A percentile compares a stretch with the other conserved stretches of the same genome.
Evolutionary conservation across 805 yeast species (phyloP).

Genomic region (Hermanozyma aechmeae): DNA sequence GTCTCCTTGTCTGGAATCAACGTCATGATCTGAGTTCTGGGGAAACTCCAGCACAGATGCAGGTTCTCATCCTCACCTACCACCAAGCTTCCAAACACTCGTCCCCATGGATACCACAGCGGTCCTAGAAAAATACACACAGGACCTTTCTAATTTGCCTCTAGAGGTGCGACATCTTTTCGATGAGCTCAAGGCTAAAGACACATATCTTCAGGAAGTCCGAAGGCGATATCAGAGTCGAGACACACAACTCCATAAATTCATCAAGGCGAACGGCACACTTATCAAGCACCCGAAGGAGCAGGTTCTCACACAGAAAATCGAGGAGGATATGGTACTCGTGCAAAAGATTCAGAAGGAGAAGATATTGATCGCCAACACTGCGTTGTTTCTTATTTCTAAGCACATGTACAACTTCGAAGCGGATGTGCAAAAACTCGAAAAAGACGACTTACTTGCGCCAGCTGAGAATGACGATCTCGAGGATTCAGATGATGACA

Average conservation of each 20-base stretch:
- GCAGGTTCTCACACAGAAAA: constrained; percentile 50
- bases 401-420: constrained; percentile 70
- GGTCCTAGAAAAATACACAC: constrained; percentile 37
- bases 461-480: constrained; percentile 25
- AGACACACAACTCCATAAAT: constrained; percentile 77
- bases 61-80: not conserved
- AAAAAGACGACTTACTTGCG: constrained; percentile 73
- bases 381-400: constrained; percentile 68
- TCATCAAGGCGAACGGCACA: constrained; percentile 76
- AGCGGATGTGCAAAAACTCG: constrained; percentile 65
- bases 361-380: constrained; percentile 71
- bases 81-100: not conserved
- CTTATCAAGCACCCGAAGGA: constrained; percentile 77
- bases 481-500: constrained; percentile 3
- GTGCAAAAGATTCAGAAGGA: constrained; percentile 63
- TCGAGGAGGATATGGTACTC: constrained; percentile 56
- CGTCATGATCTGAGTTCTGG: not conserved
- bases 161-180: constrained; percentile 75
- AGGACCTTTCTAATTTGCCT: constrained; percentile 74
- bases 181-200: constrained; percentile 69
- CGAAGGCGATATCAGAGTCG: constrained; percentile 58
- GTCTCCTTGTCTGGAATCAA: constrained; percentile 1
- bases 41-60: constrained; percentile 2
- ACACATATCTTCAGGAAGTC: constrained; percentile 53
- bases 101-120: constrained; percentile 81